These are phyloP conservation scores for Nigrospora oryzae DNA, from an alignment of 2,329 filamentous ascomycete species.

Conservation along the genomic window DNA sequence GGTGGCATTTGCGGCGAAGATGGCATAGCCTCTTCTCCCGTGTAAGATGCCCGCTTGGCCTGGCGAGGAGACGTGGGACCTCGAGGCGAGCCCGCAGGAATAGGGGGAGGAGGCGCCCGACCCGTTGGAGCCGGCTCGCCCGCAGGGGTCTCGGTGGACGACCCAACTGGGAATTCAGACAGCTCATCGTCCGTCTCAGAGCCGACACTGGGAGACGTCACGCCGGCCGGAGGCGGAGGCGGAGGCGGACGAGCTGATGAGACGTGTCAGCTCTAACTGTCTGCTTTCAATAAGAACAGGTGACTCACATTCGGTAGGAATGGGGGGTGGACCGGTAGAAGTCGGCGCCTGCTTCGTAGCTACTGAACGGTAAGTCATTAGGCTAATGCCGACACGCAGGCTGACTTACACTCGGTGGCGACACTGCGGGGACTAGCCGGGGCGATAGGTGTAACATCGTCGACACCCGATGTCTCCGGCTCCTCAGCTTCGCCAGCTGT, in stretches of 20 bases:
- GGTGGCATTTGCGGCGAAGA: constrained; percentile 26
- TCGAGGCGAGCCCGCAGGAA: constrained; percentile 34
- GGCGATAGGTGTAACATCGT: constrained; percentile 18
- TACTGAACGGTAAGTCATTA: background rate
- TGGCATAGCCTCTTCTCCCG: constrained; percentile 25
- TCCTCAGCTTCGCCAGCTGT: constrained; percentile 36
- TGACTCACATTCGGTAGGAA: constrained; percentile 54
- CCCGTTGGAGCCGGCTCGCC: constrained; percentile 26
- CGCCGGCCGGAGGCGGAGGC: constrained; percentile 22
- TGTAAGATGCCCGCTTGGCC: constrained; percentile 23
- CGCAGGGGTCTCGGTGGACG: constrained; percentile 30
- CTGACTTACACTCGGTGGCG: constrained; percentile 16
- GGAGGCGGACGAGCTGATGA: constrained; percentile 47
- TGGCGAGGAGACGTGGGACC: constrained; percentile 33
- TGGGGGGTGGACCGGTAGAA: constrained; percentile 38
- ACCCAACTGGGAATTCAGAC: constrained; percentile 40
- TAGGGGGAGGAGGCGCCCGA: constrained; percentile 34
- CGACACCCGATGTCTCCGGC: constrained; percentile 29
- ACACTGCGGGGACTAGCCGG: constrained; percentile 14
- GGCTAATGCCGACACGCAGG: constrained; percentile 1
- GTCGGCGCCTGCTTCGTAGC: background rate
- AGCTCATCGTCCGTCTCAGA: constrained; percentile 87
- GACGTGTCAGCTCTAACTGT: constrained; percentile 13
- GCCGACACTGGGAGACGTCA: constrained; percentile 63
- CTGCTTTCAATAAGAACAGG: background rate